Conservation (phyloP, 129 eudicot species). For the Chrysanthemum makinoi region DNA sequence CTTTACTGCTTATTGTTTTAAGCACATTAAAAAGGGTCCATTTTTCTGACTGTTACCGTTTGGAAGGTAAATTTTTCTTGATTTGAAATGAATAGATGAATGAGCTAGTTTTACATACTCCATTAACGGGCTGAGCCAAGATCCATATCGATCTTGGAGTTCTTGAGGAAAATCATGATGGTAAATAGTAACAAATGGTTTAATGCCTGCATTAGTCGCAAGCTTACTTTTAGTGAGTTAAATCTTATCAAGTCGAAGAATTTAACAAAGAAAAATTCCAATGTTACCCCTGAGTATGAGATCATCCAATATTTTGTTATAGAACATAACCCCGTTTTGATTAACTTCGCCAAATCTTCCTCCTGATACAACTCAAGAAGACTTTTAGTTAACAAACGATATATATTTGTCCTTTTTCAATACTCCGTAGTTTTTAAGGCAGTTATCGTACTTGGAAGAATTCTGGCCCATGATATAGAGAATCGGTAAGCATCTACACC, state of each 20-base stretch:
- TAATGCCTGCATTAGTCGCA: slow-evolving; percentile 43
- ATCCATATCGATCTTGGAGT: slow-evolving; percentile 69
- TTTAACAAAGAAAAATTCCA: neutral
- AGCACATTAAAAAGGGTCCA: too few relatives aligned
- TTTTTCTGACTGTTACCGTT: neutral
- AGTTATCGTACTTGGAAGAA: slow-evolving; percentile 72
- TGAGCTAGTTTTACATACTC: slow-evolving; percentile 41
- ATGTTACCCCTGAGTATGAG: slow-evolving; percentile 49
- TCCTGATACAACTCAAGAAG: slow-evolving; percentile 40
- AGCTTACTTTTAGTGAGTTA: neutral
- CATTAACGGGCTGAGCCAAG: slow-evolving; percentile 82
- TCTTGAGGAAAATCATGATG: slow-evolving; percentile 78
- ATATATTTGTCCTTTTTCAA: neutral
- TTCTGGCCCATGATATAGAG: slow-evolving; percentile 78
- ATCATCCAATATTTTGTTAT: slow-evolving; percentile 57
- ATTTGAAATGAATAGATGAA: neutral
- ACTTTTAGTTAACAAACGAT: slow-evolving; percentile 1
- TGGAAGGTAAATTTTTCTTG: too few relatives aligned
- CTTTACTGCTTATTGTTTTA: too few relatives aligned
- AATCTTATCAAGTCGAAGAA: neutral
- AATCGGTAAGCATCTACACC: slow-evolving; percentile 71
- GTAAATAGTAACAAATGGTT: slow-evolving; percentile 76
- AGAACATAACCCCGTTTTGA: slow-evolving; percentile 53
- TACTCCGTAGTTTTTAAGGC: neutral
- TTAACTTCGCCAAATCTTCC: slow-evolving; percentile 74